phyloP scores from a whole-genome alignment of 345 rosid species.

The Passiflora organensis region DNA sequence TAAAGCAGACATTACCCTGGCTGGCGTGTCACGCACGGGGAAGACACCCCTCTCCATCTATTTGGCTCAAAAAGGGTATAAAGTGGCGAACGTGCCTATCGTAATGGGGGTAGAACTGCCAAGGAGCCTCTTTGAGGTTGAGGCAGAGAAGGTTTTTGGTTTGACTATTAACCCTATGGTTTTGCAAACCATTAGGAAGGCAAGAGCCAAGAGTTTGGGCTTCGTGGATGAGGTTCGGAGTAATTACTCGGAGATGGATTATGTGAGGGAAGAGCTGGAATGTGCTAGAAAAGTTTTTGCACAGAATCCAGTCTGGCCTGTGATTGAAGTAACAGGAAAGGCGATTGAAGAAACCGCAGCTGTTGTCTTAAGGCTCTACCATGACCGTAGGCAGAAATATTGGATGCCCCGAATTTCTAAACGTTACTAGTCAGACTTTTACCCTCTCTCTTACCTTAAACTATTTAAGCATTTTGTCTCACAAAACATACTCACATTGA shows the following conservation, averaged over 20 bases:
- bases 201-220: slow-evolving; percentile 71
- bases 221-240: slow-evolving; percentile 43
- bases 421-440: slow-evolving; percentile 35
- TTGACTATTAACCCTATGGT: slow-evolving; percentile 66
- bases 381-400: slow-evolving; percentile 59
- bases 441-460: too few relatives aligned
- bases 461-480: too few relatives aligned
- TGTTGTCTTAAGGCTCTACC: slow-evolving; percentile 63
- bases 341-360: slow-evolving; percentile 94
- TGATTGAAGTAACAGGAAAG: slow-evolving; percentile 76
- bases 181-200: slow-evolving; percentile 63
- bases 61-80: slow-evolving; percentile 77
- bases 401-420: slow-evolving; percentile 78
- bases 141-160: slow-evolving; percentile 67
- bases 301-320: slow-evolving; percentile 81
- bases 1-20: slow-evolving; percentile 65
- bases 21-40: slow-evolving; percentile 80
- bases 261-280: slow-evolving; percentile 62
- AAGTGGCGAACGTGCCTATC: slow-evolving; percentile 81
- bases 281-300: slow-evolving; percentile 57
- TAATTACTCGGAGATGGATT: slow-evolving; percentile 71
- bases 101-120: slow-evolving; percentile 71
- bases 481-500: too few relatives aligned
- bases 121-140: slow-evolving; percentile 52
- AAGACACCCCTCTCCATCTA: slow-evolving; percentile 83